Evolutionary conservation across 306 rosid genomes (phyloP), one percentile per base, ranked within the genome.

Genomic region (Prinsepia uniflora): DNA sequence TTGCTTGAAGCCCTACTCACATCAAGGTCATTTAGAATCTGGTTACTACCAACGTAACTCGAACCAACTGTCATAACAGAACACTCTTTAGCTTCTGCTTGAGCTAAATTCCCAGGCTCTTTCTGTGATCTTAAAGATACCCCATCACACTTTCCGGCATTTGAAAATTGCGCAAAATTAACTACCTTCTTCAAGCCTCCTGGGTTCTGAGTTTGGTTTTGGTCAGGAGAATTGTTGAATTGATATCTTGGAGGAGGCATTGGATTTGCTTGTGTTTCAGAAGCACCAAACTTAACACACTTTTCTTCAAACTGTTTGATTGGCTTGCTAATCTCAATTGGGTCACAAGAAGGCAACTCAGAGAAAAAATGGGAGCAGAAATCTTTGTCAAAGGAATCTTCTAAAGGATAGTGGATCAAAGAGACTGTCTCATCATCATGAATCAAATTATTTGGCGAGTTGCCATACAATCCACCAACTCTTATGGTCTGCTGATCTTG

Each of bases 21-120:
- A 41, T 82, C 89, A 30, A 19, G 81, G 56, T 86, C 92, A 58
- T 61, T 84, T 47, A 76, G 80, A 63, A 87, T 73, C 57, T 87
- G 91, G 67, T 86, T 89, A 84, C 97, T 87, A 24, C 91, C 89
- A 71, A 89, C 78, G 74, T 87, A 89, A 76, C 97, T 89, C 34
- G 90, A 89, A 56, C 96, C 96, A 62, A 84, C 76, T 8, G 96
- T 85, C 87, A 81, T 79, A 46, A 80, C 81, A 17, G 96, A 86
- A 75, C 86, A 76, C 75, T 88, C 96, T 76, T 70, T 84, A 13
- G 69, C 86, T 62, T 85, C 89, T 50, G 48, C 79, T 65, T 74
- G 90, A 20, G 70, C 56, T 63, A 77, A 45, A 63, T 70, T 71
- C 36, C 47, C 66, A 5, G 71, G 40, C 22, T 76, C 87, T 70